These are phyloP conservation scores for Rhizopus stolonifer DNA, from an alignment of 371 early-diverging fungal genomes.

Conservation along the genomic window DNA sequence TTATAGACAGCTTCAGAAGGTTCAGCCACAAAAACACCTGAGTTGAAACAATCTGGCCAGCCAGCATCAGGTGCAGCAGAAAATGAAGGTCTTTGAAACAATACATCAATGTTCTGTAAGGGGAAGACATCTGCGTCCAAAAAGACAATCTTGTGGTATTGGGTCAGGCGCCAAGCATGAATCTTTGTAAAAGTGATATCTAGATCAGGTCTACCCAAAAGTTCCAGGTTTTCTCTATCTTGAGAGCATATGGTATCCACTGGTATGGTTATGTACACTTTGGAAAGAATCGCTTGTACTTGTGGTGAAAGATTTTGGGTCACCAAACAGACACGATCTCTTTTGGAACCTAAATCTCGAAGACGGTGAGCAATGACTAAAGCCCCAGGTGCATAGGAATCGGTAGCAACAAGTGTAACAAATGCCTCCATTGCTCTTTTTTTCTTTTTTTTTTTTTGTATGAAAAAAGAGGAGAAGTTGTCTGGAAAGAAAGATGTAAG, in stretches of 20 bases:
- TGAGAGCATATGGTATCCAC: slow-evolving; percentile 59
- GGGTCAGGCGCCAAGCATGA: slow-evolving; percentile 75
- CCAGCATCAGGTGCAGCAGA: slow-evolving; percentile 85
- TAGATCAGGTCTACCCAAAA: slow-evolving; percentile 89
- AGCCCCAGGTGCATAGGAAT: slow-evolving; percentile 84
- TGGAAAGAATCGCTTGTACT: slow-evolving; percentile 45
- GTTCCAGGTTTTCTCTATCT: slow-evolving; percentile 56
- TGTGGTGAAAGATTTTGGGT: slow-evolving; percentile 55
- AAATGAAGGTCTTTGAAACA: slow-evolving; percentile 78
- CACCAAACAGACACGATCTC: slow-evolving; percentile 70
- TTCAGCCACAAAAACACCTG: slow-evolving; percentile 86
- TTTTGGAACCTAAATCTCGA: slow-evolving; percentile 60
- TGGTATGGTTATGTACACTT: slow-evolving; percentile 64
- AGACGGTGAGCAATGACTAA: slow-evolving; percentile 80
- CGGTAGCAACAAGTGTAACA: slow-evolving; percentile 75
- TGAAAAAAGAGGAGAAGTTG: neutral
- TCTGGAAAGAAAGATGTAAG: slow-evolving; percentile 2
- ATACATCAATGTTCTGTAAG: slow-evolving; percentile 73
- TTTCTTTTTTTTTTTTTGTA: neutral
- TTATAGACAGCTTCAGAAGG: slow-evolving; percentile 61
- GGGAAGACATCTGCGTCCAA: slow-evolving; percentile 91
- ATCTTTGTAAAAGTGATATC: slow-evolving; percentile 88
- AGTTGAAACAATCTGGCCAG: slow-evolving; percentile 96
- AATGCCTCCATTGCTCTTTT: slow-evolving; percentile 54
- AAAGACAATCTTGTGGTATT: slow-evolving; percentile 73